Conservation (phyloP, 2,329 filamentous ascomycete genomes). For the Claviceps pusilla region DNA sequence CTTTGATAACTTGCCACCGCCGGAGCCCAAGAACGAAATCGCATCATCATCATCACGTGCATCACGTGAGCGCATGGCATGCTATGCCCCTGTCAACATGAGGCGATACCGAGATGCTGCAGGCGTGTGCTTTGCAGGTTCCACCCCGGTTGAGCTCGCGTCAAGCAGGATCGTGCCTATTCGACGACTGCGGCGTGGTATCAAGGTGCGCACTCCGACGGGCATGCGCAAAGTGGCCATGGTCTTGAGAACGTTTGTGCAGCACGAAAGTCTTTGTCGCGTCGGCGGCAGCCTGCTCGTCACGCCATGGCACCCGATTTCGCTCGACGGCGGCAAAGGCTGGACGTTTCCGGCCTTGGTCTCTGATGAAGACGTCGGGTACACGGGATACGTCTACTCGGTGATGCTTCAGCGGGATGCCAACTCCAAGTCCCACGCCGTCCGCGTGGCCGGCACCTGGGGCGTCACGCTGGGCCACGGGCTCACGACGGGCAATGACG, state of each 20-base stretch:
- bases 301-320: slow-evolving; percentile 47
- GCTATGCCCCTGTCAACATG: slow-evolving; percentile 21
- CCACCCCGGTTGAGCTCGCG: slow-evolving; percentile 30
- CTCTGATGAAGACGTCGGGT: neutral
- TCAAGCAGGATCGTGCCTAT: slow-evolving; percentile 26
- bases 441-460: slow-evolving; percentile 31
- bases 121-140: slow-evolving; percentile 39
- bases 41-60: neutral
- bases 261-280: slow-evolving; percentile 25
- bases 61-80: neutral
- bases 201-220: slow-evolving; percentile 32
- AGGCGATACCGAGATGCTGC: slow-evolving; percentile 24
- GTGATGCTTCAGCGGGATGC: neutral
- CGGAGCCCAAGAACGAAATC: slow-evolving; percentile 7
- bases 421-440: slow-evolving; percentile 27
- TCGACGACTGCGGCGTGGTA: slow-evolving; percentile 28
- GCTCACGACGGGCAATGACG: slow-evolving; percentile 18
- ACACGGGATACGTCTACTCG: neutral
- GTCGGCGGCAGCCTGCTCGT: slow-evolving; percentile 30
- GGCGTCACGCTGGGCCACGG: slow-evolving; percentile 47
- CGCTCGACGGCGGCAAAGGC: slow-evolving; percentile 14
- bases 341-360: slow-evolving; percentile 29
- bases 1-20: slow-evolving; percentile 33
- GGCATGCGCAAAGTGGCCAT: slow-evolving; percentile 34
- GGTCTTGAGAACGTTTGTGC: slow-evolving; percentile 35